Base-by-base conservation (phyloP, 2,329 filamentous ascomycete genomes). In the Colletotrichum higginsianum region DNA sequence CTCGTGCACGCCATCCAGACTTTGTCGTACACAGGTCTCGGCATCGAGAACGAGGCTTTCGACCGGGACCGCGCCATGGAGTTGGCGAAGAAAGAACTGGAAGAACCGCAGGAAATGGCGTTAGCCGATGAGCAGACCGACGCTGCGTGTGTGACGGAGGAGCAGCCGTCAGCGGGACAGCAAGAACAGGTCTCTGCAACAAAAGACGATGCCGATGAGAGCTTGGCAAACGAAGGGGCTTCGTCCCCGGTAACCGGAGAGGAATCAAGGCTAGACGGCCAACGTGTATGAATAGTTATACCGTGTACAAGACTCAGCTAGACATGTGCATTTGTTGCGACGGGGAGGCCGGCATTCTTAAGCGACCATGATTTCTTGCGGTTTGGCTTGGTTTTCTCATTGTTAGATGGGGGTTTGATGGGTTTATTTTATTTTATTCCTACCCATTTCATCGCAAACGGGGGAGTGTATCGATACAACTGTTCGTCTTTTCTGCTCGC, bases 1-100 rank as follows among this genome's bases (percentile, higher is more conserved):
- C 76, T 86, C 0, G 77, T 85, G 70, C 75, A 80, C n/a, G 84
- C 85, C 46, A 82, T 86, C 63, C 79, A 67, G 15, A 74, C 72
- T 26, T 13, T 72, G 21, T 5, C 23, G 16, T 72, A 72, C 42
- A 26, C 53, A 66, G 72, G 74, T 56, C 71, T 71, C 18, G 72
- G 67, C 3, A 72, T 78, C n/a, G 78, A 80, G 57, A 61, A 50
- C 13, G 74, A 66, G 15, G 63, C 78, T 4, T 75, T 79, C 56
- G 70, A 44, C 16, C 12, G 13, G 16, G 35, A 8, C 35, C 35
- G 35, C 35, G 8, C 9, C 35, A 2, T 38, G 35, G 8, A 38
- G 35, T 35, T 16, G 55, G n/a, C 18, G 5, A 55, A 38, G 16
- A 13, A n/a, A 38, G 30, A 18, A 38, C 30, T 11, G 16, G 8